Base-by-base conservation (phyloP, 2,329 filamentous ascomycete genomes). In the Trichoderma breve region DNA sequence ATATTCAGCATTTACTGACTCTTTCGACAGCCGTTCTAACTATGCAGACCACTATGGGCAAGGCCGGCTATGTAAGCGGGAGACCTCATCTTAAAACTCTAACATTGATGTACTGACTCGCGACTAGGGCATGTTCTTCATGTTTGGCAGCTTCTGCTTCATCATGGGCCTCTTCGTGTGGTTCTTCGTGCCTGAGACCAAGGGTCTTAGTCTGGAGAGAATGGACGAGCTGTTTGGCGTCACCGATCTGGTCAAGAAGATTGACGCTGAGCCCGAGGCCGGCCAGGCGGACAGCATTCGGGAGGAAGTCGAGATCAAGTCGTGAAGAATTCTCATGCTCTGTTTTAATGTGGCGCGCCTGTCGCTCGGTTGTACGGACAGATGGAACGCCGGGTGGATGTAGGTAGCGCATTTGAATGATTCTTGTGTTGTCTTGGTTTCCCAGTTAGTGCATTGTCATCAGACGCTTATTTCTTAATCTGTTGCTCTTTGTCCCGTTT, bases 101-200 rank as follows among this genome's bases (percentile, higher is more conserved):
- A 34, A 18, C 4, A 32, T 8, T 21, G 14, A 21, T 15, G 32
- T 47, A 32, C 51, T 69, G 15, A 66, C 58, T 39, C 39, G 55
- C 24, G 36, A 5, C 1, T 47, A 83, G 82, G 89, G 88, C 34
- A 90, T 90, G 32, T 93, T 92, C 80, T 87, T 93, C 78, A 89
- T 92, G 76, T 93, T 92, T 79, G 87, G 89, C 11, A 86, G 81
- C 69, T 92, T 92, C 80, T 90, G 89, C 79, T 85, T 90, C 76
- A 78, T 84, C 75, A 92, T 92, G 88, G 87, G 88, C 73, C 74
- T 90, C 68, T 91, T 91, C 77, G 88, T 90, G 53, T 91, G 86
- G 84, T 89, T 91, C 83, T 86, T 90, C 73, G 86, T 92, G 21
- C 91, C 91, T 0, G 91, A 93, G 81, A 93, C 91, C 12, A 93